phyloP scores from a whole-genome alignment of 1,284 basidiomycete species.

The Stygiomarasmius scandens region DNA sequence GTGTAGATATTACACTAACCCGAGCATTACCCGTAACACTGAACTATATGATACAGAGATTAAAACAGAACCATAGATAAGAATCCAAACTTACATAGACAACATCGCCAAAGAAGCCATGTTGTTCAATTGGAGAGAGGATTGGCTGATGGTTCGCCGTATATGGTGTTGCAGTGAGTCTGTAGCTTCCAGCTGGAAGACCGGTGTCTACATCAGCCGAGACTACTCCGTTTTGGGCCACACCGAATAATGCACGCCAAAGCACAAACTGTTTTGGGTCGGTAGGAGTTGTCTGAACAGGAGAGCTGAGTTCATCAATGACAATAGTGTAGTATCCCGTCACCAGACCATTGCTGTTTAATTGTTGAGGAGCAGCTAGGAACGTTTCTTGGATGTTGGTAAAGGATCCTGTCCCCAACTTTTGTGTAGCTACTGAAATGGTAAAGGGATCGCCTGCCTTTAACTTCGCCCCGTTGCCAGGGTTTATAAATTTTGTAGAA shows the following conservation, averaged over 20 bases:
- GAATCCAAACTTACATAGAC: background rate
- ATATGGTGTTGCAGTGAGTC: slow-evolving; percentile 27
- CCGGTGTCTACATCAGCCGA: slow-evolving; percentile 48
- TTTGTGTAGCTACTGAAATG: slow-evolving; percentile 44
- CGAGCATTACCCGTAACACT: too few species aligned
- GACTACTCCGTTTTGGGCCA: slow-evolving; percentile 42
- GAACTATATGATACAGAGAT: too few species aligned
- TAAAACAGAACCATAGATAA: too few species aligned
- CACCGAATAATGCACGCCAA: slow-evolving; percentile 64
- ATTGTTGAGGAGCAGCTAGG: slow-evolving; percentile 58
- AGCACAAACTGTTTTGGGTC: slow-evolving; percentile 65
- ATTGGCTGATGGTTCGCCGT: background rate
- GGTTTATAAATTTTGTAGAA: slow-evolving; percentile 46
- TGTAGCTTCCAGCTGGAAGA: slow-evolving; percentile 50
- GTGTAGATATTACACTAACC: too few species aligned
- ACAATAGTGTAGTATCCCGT: slow-evolving; percentile 70
- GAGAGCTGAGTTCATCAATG: slow-evolving; percentile 55
- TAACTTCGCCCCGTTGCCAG: slow-evolving; percentile 44
- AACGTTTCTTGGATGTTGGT: slow-evolving; percentile 57
- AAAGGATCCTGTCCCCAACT: slow-evolving; percentile 54
- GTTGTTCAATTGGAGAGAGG: background rate
- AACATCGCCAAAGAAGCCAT: background rate
- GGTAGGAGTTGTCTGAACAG: slow-evolving; percentile 55
- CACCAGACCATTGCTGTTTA: slow-evolving; percentile 57
- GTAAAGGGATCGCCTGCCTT: slow-evolving; percentile 50